Percentiles rank a stretch among this genome's conserved stretches.
These are phyloP conservation scores for Diaporthe sp. DNA, from an alignment of 2,329 filamentous ascomycete genomes.

Conservation along the genomic window DNA sequence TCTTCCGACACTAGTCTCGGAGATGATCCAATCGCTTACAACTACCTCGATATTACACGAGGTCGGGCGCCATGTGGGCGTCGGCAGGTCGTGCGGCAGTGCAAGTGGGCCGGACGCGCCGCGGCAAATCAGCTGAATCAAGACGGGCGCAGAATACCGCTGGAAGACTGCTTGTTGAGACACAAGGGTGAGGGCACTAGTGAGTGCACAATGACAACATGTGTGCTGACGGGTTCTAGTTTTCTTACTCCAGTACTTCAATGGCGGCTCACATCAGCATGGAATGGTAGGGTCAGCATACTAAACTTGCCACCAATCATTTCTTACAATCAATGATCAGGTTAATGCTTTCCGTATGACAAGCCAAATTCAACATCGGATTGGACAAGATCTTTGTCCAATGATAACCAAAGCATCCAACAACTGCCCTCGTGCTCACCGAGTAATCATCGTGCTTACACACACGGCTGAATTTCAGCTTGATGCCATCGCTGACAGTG, in stretches of 20 bases:
- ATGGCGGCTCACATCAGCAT: conserved; percentile 16
- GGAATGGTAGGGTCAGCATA: neutral
- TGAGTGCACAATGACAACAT: neutral
- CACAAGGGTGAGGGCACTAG: neutral
- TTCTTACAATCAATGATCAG: neutral
- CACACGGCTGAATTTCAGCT: neutral
- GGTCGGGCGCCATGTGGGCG: neutral
- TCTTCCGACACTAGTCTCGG: neutral
- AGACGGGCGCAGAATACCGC: neutral
- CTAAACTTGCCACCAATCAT: neutral
- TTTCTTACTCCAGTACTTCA: neutral
- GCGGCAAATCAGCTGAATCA: neutral
- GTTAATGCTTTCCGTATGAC: neutral
- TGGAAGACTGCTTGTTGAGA: neutral
- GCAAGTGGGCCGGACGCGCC: neutral
- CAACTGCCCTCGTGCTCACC: neutral
- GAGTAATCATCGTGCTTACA: neutral
- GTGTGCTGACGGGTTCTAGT: neutral
- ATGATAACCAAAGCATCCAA: neutral
- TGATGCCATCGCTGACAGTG: neutral
- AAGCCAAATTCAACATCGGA: neutral
- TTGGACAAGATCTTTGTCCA: neutral
- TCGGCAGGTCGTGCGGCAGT: neutral
- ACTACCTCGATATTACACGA: neutral
- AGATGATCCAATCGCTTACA: neutral